Evolutionary conservation across 805 yeast species (phyloP).

Genomic region (Wickerhamomyces canadensis): DNA sequence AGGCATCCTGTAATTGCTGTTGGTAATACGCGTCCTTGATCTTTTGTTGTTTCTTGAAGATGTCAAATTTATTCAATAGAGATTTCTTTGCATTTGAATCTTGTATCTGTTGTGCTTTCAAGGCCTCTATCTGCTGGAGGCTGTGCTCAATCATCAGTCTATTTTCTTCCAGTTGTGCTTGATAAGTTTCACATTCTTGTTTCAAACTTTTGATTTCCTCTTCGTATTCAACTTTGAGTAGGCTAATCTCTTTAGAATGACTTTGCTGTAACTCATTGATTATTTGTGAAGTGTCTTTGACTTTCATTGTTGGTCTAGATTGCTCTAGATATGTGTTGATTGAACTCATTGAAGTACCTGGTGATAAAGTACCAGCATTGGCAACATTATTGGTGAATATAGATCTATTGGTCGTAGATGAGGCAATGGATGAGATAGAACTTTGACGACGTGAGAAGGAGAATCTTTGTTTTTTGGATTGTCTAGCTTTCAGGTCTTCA

Average conservation of each 20-base stretch:
- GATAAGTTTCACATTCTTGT: background rate
- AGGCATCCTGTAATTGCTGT: constrained; percentile 9
- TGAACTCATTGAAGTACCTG: constrained; percentile 17
- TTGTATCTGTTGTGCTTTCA: constrained; percentile 5
- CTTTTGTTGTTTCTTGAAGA: constrained; percentile 6
- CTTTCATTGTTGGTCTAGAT: constrained; percentile 5
- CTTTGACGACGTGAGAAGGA: constrained; percentile 11
- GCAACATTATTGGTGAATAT: constrained; percentile 2
- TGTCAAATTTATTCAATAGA: constrained; percentile 5
- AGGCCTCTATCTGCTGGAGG: background rate
- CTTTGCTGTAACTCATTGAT: background rate
- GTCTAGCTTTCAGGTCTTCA: constrained; percentile 7
- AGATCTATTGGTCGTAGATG: constrained; percentile 7
- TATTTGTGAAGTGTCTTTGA: constrained; percentile 2
- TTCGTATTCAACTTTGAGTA: background rate
- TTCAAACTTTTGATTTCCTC: background rate
- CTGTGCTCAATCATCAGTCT: background rate
- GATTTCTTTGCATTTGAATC: constrained; percentile 1
- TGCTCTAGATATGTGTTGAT: constrained; percentile 8
- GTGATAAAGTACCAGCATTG: constrained; percentile 6
- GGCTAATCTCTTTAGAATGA: background rate
- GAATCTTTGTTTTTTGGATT: constrained; percentile 1
- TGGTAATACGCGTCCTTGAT: constrained; percentile 13
- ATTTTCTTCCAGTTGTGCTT: background rate
- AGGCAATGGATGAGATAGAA: constrained; percentile 7